Percentiles rank a stretch among this genome's conserved stretches.
These are phyloP conservation scores for Starmerella tilneyi DNA, from an alignment of 805 yeast species.

Conservation along the genomic window DNA sequence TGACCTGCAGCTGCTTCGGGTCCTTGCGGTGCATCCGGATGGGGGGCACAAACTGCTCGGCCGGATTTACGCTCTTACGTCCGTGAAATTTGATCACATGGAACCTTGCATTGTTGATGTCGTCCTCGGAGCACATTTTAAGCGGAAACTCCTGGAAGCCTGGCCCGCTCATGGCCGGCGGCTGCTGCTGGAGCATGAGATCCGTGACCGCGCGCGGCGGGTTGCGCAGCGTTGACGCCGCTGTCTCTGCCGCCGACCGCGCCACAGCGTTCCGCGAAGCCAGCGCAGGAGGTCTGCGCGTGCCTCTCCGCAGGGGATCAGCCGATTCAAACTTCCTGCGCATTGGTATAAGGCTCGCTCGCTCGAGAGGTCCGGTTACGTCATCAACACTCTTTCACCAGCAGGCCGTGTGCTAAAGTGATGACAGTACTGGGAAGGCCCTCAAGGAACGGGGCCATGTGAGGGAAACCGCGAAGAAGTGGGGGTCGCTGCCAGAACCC, in stretches of 20 bases:
- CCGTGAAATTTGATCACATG: constrained; percentile 77
- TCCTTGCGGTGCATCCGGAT: constrained; percentile 86
- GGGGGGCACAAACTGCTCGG: constrained; percentile 63
- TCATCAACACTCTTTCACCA: too few relatives aligned
- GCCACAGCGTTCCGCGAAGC: constrained; percentile 9
- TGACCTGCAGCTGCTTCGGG: constrained; percentile 82
- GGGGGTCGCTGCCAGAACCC: too few relatives aligned
- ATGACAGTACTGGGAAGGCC: too few relatives aligned
- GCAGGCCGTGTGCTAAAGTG: too few relatives aligned
- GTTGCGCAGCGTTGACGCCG: neutral
- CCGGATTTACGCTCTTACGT: constrained; percentile 60
- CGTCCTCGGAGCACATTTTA: constrained; percentile 62
- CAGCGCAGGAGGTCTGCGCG: constrained; percentile 20
- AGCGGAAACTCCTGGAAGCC: constrained; percentile 43
- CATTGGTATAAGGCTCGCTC: neutral
- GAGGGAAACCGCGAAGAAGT: too few relatives aligned
- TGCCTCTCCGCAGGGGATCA: constrained; percentile 24
- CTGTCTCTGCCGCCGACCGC: constrained; percentile 10
- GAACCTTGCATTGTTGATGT: constrained; percentile 59
- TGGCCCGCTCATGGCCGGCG: constrained; percentile 8
- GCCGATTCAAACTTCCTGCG: constrained; percentile 24
- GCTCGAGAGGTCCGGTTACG: too few relatives aligned
- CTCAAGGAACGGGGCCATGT: too few relatives aligned
- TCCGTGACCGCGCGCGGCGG: constrained; percentile 14
- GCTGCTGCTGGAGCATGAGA: constrained; percentile 15